phyloP scores from a whole-genome alignment of 2,329 filamentous ascomycete genomes.

The Sporothrix inflata region DNA sequence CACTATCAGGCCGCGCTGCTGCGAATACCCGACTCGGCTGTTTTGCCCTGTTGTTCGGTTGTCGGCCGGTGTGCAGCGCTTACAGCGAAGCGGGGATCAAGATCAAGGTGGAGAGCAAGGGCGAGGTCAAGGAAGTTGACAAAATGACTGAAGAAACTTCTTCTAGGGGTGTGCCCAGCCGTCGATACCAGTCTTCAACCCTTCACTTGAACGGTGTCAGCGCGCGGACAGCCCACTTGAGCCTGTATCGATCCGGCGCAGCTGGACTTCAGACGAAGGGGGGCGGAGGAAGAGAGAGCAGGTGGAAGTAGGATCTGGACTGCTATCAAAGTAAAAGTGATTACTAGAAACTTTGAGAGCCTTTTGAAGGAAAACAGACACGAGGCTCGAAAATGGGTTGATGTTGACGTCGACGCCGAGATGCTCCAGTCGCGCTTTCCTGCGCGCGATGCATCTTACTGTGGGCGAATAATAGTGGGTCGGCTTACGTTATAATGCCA shows the following conservation, averaged over 20 bases:
- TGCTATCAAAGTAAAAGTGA: background rate
- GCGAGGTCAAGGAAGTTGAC: background rate
- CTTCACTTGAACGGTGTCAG: background rate
- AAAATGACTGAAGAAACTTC: background rate
- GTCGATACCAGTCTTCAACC: background rate
- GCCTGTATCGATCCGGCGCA: background rate
- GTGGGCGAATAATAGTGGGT: background rate
- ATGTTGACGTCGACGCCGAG: background rate
- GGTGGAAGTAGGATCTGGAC: too few relatives aligned
- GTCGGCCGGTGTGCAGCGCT: background rate
- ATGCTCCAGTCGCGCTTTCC: background rate
- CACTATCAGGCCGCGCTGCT: constrained; percentile 30
- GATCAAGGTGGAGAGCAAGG: background rate
- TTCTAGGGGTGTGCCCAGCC: background rate
- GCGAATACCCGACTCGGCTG: constrained; percentile 36
- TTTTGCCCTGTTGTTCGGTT: constrained; percentile 22
- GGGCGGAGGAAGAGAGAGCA: background rate
- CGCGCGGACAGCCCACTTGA: background rate
- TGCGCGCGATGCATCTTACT: background rate
- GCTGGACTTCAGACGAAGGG: background rate
- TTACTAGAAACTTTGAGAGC: background rate
- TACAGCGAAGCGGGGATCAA: background rate
- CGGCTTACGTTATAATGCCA: too few relatives aligned
- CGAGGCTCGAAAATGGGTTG: background rate
- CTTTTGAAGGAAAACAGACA: background rate